phyloP scores from a whole-genome alignment of 768 basidiomycete genomes.

The Lactifluus piperatus region DNA sequence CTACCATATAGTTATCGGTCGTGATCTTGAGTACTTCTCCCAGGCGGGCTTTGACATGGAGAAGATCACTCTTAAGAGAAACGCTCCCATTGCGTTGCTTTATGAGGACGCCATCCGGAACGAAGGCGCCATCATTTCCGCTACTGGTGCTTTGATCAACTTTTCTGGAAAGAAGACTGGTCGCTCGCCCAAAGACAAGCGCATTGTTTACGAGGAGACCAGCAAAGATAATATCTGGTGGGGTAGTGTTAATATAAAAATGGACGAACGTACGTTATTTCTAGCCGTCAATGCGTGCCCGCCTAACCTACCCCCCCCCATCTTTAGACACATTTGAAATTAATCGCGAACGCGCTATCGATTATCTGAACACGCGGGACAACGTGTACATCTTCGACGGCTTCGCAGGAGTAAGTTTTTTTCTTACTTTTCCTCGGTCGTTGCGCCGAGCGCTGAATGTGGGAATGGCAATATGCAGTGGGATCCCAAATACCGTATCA shows the following conservation, averaged over 20 bases:
- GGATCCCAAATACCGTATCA: constrained; percentile 99
- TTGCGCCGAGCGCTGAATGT: constrained; percentile 5
- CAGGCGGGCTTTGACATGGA: constrained; percentile 99
- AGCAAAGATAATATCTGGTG: constrained; percentile 98
- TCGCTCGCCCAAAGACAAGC: constrained; percentile 97
- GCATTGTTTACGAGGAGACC: constrained; percentile 96
- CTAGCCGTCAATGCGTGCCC: background rate
- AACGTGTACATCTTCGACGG: constrained; percentile 99
- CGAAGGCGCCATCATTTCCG: constrained; percentile 96
- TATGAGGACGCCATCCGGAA: constrained; percentile 98
- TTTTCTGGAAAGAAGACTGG: constrained; percentile 99
- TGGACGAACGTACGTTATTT: constrained; percentile 75
- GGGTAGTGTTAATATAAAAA: constrained; percentile 99
- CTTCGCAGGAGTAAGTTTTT: constrained; percentile 64
- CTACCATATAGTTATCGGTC: constrained; percentile 63
- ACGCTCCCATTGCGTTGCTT: constrained; percentile 79
- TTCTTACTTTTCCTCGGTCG: background rate
- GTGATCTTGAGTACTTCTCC: constrained; percentile 94
- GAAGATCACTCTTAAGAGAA: constrained; percentile 91
- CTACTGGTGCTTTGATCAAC: constrained; percentile 96
- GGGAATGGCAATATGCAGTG: constrained; percentile 40
- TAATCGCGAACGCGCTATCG: constrained; percentile 97
- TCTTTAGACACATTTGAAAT: constrained; percentile 93
- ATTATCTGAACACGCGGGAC: constrained; percentile 96
- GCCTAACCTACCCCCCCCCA: background rate